phyloP scores from a whole-genome alignment of 768 basidiomycete species.

The Mycena olivaceomarginata region DNA sequence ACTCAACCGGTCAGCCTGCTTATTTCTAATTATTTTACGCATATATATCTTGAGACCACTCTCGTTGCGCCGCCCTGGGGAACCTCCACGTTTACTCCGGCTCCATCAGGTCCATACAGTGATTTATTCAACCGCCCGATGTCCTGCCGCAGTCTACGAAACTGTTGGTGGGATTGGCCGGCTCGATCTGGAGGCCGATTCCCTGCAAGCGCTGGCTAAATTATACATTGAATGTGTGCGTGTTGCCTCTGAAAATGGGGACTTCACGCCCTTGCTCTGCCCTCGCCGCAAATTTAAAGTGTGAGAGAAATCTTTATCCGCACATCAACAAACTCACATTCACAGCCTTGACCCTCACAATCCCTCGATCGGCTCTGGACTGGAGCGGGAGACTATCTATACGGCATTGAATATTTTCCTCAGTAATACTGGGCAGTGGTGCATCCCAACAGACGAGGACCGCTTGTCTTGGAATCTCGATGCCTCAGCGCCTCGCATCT shows the following conservation, averaged over 20 bases:
- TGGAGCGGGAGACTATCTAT: conserved; percentile 10
- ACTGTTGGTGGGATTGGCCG: not conserved
- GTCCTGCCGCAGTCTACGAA: conserved; percentile 20
- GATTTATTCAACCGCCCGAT: not conserved
- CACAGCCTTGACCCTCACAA: not conserved
- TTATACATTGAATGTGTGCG: not conserved
- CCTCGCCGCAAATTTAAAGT: not conserved
- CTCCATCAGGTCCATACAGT: not conserved
- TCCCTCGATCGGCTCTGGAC: not conserved
- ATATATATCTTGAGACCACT: not conserved
- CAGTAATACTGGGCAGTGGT: conserved; percentile 1
- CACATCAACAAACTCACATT: not conserved
- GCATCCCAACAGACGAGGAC: conserved; percentile 9
- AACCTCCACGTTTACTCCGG: not conserved
- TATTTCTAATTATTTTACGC: too few relatives aligned
- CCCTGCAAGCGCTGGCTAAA: not conserved
- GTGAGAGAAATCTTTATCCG: not conserved
- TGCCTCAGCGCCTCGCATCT: conserved; percentile 9
- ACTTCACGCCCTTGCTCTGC: conserved; percentile 7
- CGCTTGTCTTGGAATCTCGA: conserved; percentile 12
- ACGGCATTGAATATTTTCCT: conserved; percentile 13
- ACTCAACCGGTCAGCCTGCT: too few relatives aligned
- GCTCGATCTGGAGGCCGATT: not conserved
- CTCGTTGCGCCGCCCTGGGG: not conserved
- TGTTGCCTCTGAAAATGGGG: not conserved